These are phyloP conservation scores for Puccinia horiana DNA, from an alignment of 1,284 basidiomycete species.

Conservation along the genomic window DNA sequence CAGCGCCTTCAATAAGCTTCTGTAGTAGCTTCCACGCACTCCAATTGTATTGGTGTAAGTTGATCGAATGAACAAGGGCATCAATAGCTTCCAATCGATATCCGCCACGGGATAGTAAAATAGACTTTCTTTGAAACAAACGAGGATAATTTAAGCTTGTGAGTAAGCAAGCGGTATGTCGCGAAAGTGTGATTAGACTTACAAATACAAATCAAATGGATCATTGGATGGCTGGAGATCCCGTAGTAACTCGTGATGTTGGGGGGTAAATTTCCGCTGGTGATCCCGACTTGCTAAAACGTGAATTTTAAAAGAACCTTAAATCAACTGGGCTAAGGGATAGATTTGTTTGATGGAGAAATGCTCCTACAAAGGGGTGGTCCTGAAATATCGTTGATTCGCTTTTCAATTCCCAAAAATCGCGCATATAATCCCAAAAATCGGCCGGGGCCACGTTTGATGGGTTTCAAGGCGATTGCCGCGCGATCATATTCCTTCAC, in stretches of 20 bases:
- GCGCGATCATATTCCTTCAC: slow-evolving; percentile 78
- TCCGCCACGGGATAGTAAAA: slow-evolving; percentile 75
- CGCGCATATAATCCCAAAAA: slow-evolving; percentile 80
- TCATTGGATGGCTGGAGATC: slow-evolving; percentile 61
- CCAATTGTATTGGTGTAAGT: slow-evolving; percentile 91
- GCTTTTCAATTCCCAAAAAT: slow-evolving; percentile 66
- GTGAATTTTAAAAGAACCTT: slow-evolving; percentile 56
- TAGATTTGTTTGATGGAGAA: background rate
- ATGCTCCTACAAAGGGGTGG: slow-evolving; percentile 4
- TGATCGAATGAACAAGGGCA: slow-evolving; percentile 74
- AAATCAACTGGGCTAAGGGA: background rate
- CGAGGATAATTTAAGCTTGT: background rate
- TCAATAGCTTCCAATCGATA: slow-evolving; percentile 84
- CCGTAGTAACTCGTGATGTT: slow-evolving; percentile 61
- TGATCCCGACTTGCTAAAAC: slow-evolving; percentile 69
- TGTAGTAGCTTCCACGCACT: slow-evolving; percentile 82
- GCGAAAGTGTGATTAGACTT: slow-evolving; percentile 54
- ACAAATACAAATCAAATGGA: slow-evolving; percentile 85
- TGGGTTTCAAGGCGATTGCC: slow-evolving; percentile 67
- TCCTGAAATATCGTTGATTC: slow-evolving; percentile 61
- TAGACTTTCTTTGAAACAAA: slow-evolving; percentile 66
- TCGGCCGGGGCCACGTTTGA: slow-evolving; percentile 69
- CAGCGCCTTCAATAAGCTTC: slow-evolving; percentile 78
- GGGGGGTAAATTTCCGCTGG: slow-evolving; percentile 67
- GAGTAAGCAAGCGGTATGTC: background rate